These are phyloP conservation scores for Paramecium tetraurelia DNA, from an alignment of 73 alveolate species.

Conservation along the genomic window DNA sequence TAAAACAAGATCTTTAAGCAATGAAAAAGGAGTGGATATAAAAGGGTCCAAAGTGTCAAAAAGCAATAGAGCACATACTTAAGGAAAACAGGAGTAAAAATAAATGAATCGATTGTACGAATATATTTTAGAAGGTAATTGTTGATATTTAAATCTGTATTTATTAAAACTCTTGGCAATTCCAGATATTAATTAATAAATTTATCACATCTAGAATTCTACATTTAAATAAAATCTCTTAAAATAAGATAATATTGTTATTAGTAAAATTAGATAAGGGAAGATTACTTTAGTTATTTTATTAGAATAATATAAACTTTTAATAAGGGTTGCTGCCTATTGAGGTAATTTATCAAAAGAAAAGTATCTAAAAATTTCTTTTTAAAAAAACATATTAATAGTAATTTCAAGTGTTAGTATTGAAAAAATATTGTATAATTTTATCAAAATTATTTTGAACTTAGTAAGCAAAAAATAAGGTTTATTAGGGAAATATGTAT, in stretches of 20 bases:
- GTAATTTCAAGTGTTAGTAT: neutral
- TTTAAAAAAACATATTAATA: neutral
- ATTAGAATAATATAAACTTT: too few relatives aligned
- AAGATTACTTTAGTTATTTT: neutral
- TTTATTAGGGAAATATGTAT: neutral
- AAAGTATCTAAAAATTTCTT: neutral
- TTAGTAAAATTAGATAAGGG: too few relatives aligned
- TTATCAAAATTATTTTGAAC: too few relatives aligned
- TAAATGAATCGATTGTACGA: neutral
- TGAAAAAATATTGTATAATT: neutral
- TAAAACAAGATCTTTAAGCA: neutral
- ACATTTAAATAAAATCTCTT: too few relatives aligned
- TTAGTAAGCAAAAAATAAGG: too few relatives aligned
- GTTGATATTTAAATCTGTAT: neutral
- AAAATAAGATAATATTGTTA: too few relatives aligned
- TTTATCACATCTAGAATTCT: too few relatives aligned
- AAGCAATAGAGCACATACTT: neutral
- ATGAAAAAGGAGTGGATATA: neutral
- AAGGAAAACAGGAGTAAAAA: neutral
- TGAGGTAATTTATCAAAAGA: too few relatives aligned
- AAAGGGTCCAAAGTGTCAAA: neutral
- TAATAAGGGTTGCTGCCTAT: neutral
- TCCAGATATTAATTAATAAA: neutral
- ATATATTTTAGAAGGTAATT: neutral
- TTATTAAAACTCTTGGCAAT: neutral